Evolutionary conservation across 73 alveolate genomes (phyloP).

Genomic region (Breviolum minutum): DNA sequence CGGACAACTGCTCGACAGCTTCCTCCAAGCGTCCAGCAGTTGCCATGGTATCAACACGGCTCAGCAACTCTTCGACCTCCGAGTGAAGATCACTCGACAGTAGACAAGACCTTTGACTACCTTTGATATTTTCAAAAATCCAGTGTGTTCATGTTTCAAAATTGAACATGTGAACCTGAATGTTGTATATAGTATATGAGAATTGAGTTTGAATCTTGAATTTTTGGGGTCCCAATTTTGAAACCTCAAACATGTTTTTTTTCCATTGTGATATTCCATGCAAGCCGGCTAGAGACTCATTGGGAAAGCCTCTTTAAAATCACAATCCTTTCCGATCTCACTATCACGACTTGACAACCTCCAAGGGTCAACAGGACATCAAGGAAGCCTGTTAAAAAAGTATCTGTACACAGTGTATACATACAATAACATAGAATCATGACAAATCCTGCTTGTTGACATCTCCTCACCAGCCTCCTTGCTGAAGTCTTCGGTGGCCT

Average conservation of each 20-base stretch:
- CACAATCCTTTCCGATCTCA: no score
- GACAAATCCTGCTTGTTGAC: background rate
- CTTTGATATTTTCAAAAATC: background rate
- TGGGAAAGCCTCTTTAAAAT: no score
- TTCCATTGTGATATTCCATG: no score
- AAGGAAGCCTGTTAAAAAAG: background rate
- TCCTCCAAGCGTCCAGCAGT: constrained; percentile 91
- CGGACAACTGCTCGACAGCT: constrained; percentile 67
- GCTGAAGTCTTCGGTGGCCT: constrained; percentile 91
- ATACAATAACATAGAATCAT: background rate
- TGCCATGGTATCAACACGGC: constrained; percentile 93
- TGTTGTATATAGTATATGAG: background rate
- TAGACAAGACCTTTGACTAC: background rate
- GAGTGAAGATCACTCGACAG: background rate
- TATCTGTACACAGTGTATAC: background rate
- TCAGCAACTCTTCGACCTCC: constrained; percentile 80
- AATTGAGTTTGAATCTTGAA: background rate
- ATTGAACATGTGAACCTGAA: background rate
- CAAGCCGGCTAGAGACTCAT: no score
- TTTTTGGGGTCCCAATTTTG: background rate
- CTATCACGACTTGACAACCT: no score
- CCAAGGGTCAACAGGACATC: background rate
- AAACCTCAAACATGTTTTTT: no score
- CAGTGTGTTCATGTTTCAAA: background rate
- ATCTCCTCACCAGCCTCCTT: constrained; percentile 12